Evolutionary conservation across 2,329 filamentous ascomycete genomes (phyloP).

Genomic region (Fusarium gaditjirri): DNA sequence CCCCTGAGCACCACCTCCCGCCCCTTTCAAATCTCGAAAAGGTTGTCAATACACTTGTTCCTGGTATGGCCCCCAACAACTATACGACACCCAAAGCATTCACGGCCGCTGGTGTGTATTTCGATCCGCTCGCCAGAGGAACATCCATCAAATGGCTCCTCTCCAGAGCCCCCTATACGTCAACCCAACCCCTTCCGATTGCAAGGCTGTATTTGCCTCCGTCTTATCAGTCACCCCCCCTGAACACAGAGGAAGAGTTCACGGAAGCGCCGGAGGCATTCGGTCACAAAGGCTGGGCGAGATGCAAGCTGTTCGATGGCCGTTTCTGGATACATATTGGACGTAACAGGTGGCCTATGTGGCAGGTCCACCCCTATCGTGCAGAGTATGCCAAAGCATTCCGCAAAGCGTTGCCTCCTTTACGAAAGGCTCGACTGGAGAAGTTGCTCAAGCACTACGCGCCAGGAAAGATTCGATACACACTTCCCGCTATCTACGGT

Average conservation of each 20-base stretch:
- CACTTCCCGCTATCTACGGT: conserved; percentile 65
- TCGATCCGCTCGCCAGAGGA: conserved; percentile 47
- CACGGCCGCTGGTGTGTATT: conserved; percentile 53
- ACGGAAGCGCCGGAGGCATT: conserved; percentile 9
- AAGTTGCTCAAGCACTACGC: conserved; percentile 60
- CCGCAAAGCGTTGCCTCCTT: conserved; percentile 54
- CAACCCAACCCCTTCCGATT: conserved; percentile 49
- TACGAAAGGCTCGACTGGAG: conserved; percentile 51
- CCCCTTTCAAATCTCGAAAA: conserved; percentile 57
- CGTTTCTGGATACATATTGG: conserved; percentile 69
- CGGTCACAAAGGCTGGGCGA: conserved; percentile 50
- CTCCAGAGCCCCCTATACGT: conserved; percentile 58
- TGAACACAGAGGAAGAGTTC: conserved; percentile 8
- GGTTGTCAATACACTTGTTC: conserved; percentile 61
- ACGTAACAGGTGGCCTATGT: conserved; percentile 54
- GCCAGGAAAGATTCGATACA: conserved; percentile 65
- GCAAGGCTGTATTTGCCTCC: conserved; percentile 39
- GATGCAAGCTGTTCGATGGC: conserved; percentile 63
- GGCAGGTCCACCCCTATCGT: conserved; percentile 60
- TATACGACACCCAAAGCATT: conserved; percentile 52
- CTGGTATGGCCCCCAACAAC: conserved; percentile 49
- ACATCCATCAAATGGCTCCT: conserved; percentile 55
- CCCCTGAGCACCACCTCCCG: conserved; percentile 58
- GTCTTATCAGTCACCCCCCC: conserved; percentile 28
- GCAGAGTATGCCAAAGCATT: conserved; percentile 59